Base-by-base conservation (phyloP, 1,139 yeast genomes). In the Lodderomyces elongisporus region DNA sequence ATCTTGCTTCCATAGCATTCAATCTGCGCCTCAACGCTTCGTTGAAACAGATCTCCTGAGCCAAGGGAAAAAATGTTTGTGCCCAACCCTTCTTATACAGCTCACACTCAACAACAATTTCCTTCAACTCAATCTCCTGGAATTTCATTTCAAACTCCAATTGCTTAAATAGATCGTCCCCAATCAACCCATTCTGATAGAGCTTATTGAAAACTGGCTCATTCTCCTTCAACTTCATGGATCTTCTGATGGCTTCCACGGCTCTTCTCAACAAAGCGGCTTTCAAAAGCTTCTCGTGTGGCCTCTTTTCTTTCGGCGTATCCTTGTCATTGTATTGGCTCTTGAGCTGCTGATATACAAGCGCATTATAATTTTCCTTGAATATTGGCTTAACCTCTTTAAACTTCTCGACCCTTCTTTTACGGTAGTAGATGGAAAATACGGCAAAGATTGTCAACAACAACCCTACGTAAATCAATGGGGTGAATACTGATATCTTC, bases 21-120 rank as follows among this genome's bases (percentile, higher is more conserved):
- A 87, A 65, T 51, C 96, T 78, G 63, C 93, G 76, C 60, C 93
- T 75, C 37, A 91, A 67, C 1, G 96, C 96, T 58, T 85, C 94
- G 54, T 89, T 89, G 59, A 87, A 85, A 44, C 95, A 85, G 31
- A 91, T 80, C 52, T 91, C 97, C 50, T 83, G 91, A 23, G 91
- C 85, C 14, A 83, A 75, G 9, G 83, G 82, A 53, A 88, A 83
- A 49, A 87, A 76, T 34, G 72, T 62, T 45, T 76, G 82, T 5
- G 81, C 75, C 96, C 96, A 89, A 17, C 87, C 93, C 33, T 77
- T 74, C 52, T 85, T 85, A 46, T 74, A 64, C 13, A 60, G 45
- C 51, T 85, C 88, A 31, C 94, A 85, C 57, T 87, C 96, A 36
- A 56, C 62, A n/a, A 84, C 80, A 35, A 88, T 70, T 37, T 82